Conservation (phyloP, 208 protist genomes). For the Entamoeba dispar region DNA sequence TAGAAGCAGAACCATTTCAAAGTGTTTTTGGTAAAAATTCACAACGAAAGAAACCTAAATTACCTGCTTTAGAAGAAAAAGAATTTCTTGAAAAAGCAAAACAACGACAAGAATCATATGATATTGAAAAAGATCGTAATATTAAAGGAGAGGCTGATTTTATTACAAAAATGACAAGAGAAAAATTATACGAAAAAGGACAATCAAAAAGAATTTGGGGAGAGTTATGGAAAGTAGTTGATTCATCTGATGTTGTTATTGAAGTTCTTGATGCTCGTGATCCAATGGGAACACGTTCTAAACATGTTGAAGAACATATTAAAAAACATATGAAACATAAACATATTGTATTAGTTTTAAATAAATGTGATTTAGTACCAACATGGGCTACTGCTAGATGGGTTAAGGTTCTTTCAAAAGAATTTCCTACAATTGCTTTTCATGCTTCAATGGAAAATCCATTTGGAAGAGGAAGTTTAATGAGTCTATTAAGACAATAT, state of each 20-base stretch:
- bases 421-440: constrained; percentile 96
- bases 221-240: constrained; percentile 97
- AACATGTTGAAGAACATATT: constrained; percentile 38
- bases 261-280: constrained; percentile 84
- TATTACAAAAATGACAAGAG: neutral
- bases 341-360: constrained; percentile 91
- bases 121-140: neutral
- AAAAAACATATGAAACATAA: constrained; percentile 68
- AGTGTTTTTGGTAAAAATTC: constrained; percentile 7
- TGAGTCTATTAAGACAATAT: constrained; percentile 89
- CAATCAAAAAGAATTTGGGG: constrained; percentile 88
- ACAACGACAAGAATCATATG: neutral
- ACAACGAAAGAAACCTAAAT: neutral
- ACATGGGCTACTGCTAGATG: constrained; percentile 78
- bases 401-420: constrained; percentile 77
- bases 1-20: constrained; percentile 8
- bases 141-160: neutral
- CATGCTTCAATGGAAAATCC: constrained; percentile 90
- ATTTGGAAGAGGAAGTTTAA: constrained; percentile 93
- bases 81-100: neutral
- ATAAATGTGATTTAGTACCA: constrained; percentile 98
- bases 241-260: constrained; percentile 94
- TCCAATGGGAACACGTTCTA: constrained; percentile 83
- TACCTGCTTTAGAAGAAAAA: neutral
- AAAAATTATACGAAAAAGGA: constrained; percentile 74